phyloP scores from a whole-genome alignment of 805 yeast species.

The Limtongozyma cylindracea region DNA sequence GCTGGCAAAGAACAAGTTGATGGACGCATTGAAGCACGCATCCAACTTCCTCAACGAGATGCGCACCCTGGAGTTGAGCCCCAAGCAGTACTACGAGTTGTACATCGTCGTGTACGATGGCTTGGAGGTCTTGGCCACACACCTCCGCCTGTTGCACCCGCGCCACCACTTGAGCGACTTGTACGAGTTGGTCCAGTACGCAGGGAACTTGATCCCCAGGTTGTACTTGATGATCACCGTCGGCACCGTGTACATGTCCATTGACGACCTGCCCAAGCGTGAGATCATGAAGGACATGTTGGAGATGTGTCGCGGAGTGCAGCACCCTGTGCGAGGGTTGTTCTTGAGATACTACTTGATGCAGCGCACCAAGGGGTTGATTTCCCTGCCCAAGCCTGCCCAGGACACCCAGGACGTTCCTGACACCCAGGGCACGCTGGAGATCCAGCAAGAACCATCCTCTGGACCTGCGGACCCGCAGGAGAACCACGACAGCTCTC shows the following conservation, averaged over 20 bases:
- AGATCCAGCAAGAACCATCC: too few relatives aligned
- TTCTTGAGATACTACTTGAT: conserved; percentile 75
- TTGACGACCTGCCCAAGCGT: conserved; percentile 51
- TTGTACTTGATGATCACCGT: conserved; percentile 87
- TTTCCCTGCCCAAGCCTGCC: too few relatives aligned
- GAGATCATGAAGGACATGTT: conserved; percentile 90
- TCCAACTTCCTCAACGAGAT: conserved; percentile 62
- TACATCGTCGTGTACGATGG: conserved; percentile 73
- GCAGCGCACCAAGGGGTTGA: conserved; percentile 49
- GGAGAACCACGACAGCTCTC: conserved; percentile 19
- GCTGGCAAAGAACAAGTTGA: conserved; percentile 26
- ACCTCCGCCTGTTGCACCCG: conserved; percentile 41
- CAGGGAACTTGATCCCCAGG: conserved; percentile 82
- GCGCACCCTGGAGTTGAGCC: conserved; percentile 49
- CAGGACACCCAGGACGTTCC: too few relatives aligned
- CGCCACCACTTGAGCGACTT: conserved; percentile 53
- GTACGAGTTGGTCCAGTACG: conserved; percentile 86
- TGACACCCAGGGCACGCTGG: too few relatives aligned
- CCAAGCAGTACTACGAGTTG: conserved; percentile 83
- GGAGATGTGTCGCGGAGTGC: conserved; percentile 95
- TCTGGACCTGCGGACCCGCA: too few relatives aligned
- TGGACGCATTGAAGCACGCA: conserved; percentile 78
- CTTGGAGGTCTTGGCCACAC: conserved; percentile 36
- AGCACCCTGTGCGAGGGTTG: conserved; percentile 81
- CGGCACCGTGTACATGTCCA: conserved; percentile 69